phyloP scores from a whole-genome alignment of 1,284 basidiomycete genomes.

The Schizophyllum amplum region DNA sequence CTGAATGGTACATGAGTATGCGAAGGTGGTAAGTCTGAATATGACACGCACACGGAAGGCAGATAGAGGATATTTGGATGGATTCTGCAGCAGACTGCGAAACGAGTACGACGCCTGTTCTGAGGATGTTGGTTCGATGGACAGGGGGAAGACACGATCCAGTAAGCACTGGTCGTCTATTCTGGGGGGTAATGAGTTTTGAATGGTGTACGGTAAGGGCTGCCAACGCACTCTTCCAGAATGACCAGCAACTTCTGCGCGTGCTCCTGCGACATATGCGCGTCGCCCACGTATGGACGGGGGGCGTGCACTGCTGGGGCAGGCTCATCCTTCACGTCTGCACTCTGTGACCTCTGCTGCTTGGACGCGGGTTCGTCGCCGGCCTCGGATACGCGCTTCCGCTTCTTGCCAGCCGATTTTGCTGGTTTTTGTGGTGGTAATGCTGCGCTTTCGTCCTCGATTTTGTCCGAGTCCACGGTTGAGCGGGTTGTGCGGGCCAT shows the following conservation, averaged over 20 bases:
- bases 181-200: conserved; percentile 25
- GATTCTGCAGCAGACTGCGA: conserved; percentile 50
- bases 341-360: conserved; percentile 31
- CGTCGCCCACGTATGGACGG: conserved; percentile 35
- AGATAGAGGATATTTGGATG: conserved; percentile 36
- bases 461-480: conserved; percentile 31
- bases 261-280: conserved; percentile 38
- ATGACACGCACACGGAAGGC: neutral
- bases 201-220: neutral
- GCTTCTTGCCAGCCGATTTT: conserved; percentile 41
- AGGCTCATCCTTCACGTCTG: conserved; percentile 13
- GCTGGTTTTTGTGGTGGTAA: neutral
- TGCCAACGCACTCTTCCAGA: conserved; percentile 54
- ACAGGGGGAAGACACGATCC: conserved; percentile 67
- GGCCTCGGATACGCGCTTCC: conserved; percentile 45
- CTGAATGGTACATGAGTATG: conserved; percentile 32
- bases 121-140: conserved; percentile 28
- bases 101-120: conserved; percentile 43
- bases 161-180: conserved; percentile 67
- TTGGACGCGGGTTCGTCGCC: conserved; percentile 41
- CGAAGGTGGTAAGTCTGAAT: neutral
- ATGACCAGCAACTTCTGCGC: conserved; percentile 65
- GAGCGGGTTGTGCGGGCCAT: conserved; percentile 74
- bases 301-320: conserved; percentile 8
- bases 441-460: conserved; percentile 10